phyloP scores from a whole-genome alignment of 805 yeast species.

The Metschnikowia dekortorum region DNA sequence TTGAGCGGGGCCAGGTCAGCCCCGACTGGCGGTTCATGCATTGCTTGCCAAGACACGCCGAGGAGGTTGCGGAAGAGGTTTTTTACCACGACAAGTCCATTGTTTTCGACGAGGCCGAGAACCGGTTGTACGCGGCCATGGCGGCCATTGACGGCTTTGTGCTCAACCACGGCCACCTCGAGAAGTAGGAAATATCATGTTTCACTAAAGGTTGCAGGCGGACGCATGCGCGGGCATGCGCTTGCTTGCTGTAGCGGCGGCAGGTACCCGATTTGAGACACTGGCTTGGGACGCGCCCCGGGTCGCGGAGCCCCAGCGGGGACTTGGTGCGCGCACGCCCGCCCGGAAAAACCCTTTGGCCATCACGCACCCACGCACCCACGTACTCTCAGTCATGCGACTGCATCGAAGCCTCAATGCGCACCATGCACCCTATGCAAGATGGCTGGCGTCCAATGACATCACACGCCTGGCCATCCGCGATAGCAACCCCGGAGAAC shows the following conservation, averaged over 20 bases:
- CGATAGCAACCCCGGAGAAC: neutral
- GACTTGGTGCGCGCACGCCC: neutral
- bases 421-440: neutral
- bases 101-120: slow-evolving; percentile 95
- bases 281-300: too few relatives aligned
- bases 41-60: slow-evolving; percentile 92
- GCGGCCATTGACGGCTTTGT: slow-evolving; percentile 90
- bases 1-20: slow-evolving; percentile 53
- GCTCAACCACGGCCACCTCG: slow-evolving; percentile 40
- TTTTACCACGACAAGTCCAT: slow-evolving; percentile 76
- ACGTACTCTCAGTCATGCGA: neutral
- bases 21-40: slow-evolving; percentile 90
- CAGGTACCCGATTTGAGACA: too few relatives aligned
- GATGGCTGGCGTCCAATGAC: slow-evolving; percentile 2
- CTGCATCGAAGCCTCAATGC: neutral
- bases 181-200: slow-evolving; percentile 2
- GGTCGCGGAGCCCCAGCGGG: too few relatives aligned
- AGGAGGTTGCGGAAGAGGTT: slow-evolving; percentile 91
- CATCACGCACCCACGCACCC: neutral
- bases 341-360: neutral
- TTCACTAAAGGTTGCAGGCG: neutral
- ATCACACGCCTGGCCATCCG: neutral
- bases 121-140: slow-evolving; percentile 92
- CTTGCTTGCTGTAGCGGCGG: neutral
- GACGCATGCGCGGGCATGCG: neutral